Base-by-base conservation (phyloP, 2,329 filamentous ascomycete species). In the Fusarium cicatricum region DNA sequence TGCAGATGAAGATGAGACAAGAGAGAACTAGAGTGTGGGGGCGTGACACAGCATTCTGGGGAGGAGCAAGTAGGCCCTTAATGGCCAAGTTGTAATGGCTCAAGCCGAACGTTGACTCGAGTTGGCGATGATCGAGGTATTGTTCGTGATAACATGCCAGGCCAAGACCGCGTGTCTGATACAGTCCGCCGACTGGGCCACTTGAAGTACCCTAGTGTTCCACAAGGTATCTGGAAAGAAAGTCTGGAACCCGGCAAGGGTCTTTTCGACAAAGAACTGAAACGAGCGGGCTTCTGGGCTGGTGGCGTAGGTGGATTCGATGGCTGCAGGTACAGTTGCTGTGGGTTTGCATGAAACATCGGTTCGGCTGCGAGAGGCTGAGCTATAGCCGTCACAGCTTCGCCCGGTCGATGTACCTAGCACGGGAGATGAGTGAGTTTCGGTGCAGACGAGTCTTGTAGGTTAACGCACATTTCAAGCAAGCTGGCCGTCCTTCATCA, bases 11-110 rank as follows among this genome's bases (percentile, higher is more conserved):
- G 3, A 62, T 62, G 3, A 62, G 29, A 38, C 59, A 62, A 5
- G 59, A 62, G 0, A 62, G 21, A 2, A 62, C 9, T 7, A 54
- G 49, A 1, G 59, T 32, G 3, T 62, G 58, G 0, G 40, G 36
- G 3, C 41, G 58, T 2, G 46, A 39, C 2, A 9, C 19, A 9
- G 5, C 5, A 1, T 26, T 5, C 2, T 36, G 21, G 1, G 36
- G 28, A 1, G 34, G 38, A 2, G 4, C 1, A 0, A 59, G 31
- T 8, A 62, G 16, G 2, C 52, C 29, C 9, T n/a, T 47, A 1
- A 62, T 62, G 10, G 59, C 59, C 11, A 62, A 26, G 2, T 62
- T 62, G 9, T 62, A 59, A 11, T 62, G 49, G 1, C 36, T 62
- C 1, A 62, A 2, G 0, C 54, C 59, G 2, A 46, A 21, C 2